A percentile compares a stretch with the other conserved stretches of the same genome.
These are phyloP conservation scores for Cucurbita moschata DNA, from an alignment of 306 rosid species.

Conservation along the genomic window DNA sequence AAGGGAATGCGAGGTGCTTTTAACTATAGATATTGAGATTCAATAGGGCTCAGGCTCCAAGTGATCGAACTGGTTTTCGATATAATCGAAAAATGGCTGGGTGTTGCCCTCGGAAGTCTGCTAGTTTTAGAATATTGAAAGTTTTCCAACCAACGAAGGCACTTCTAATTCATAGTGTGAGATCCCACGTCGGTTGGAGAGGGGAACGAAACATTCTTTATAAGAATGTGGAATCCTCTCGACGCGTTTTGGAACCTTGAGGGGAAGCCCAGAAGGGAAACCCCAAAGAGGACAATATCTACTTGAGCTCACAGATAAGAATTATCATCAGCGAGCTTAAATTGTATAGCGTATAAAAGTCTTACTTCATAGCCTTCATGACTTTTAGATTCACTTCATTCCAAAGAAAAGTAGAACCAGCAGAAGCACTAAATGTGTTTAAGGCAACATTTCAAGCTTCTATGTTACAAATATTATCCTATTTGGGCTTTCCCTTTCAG, in stretches of 20 bases:
- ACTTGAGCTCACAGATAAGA: not conserved
- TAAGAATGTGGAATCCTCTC: too few species aligned
- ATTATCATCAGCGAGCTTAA: not conserved
- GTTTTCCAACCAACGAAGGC: not conserved
- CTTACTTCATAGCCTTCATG: not conserved
- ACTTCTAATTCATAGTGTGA: not conserved
- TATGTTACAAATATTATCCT: too few species aligned
- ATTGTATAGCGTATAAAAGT: not conserved
- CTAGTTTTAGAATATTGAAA: not conserved
- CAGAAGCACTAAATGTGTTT: not conserved
- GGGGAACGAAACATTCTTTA: too few species aligned
- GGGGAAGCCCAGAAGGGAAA: too few species aligned
- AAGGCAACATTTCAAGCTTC: not conserved
- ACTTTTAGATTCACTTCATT: not conserved
- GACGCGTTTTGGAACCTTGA: too few species aligned
- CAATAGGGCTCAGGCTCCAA: not conserved
- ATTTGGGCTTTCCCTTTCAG: too few species aligned
- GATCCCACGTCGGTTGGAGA: too few species aligned
- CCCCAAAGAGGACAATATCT: too few species aligned
- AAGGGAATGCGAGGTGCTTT: not conserved
- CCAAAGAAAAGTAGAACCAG: not conserved
- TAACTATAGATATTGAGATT: not conserved
- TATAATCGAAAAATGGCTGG: not conserved
- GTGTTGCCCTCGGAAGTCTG: not conserved
- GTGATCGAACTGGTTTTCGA: not conserved